Evolutionary conservation across 2,329 filamentous ascomycete species (phyloP), one percentile per base, ranked within the genome.

Genomic region (Raffaelea albimanens): DNA sequence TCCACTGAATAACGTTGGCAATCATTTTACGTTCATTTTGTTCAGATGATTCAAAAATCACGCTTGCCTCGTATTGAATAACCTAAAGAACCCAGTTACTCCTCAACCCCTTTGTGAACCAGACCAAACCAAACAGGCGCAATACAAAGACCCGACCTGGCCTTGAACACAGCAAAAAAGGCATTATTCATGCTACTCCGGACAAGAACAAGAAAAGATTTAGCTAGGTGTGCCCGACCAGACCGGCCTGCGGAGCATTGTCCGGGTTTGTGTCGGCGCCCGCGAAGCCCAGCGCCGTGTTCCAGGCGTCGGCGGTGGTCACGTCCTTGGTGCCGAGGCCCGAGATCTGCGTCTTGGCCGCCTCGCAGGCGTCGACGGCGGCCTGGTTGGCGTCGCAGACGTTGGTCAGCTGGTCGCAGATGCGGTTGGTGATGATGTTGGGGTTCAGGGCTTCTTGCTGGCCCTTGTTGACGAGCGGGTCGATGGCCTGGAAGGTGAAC

Each of bases 381-480:
- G 75, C 79, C 22, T 67, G 69, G 58, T 80, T 80, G 46, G 81
- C 81, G 34, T 68, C 66, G 65, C 82, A 85, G 31, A 81, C 78
- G 64, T 83, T 85, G 59, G 64, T 72, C 50, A 85, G 71, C 67
- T 84, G 79, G 63, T 85, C 81, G 63, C 78, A 81, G 61, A 85
- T 79, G 52, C 80, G 75, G 71, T 83, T 84, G 60, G 80, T 83
- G 69, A 85, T 85, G 69, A 85, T 85, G 67, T 78, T 76, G 48
- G 81, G 81, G 75, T 85, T 85, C 41, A 85, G 69, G 10, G 81
- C 80, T 59, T 85, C 82, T 56, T 79, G 65, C 63, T 85, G 81
- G 45, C 76, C 76, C 58, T 78, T 67, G 53, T 77, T 73, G 49
- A 83, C 73, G 18, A 76, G 64, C 8, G 76, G 66, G 59, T 85